phyloP scores from a whole-genome alignment of 441 rosid species.

The Euphorbia schlechtendalii region DNA sequence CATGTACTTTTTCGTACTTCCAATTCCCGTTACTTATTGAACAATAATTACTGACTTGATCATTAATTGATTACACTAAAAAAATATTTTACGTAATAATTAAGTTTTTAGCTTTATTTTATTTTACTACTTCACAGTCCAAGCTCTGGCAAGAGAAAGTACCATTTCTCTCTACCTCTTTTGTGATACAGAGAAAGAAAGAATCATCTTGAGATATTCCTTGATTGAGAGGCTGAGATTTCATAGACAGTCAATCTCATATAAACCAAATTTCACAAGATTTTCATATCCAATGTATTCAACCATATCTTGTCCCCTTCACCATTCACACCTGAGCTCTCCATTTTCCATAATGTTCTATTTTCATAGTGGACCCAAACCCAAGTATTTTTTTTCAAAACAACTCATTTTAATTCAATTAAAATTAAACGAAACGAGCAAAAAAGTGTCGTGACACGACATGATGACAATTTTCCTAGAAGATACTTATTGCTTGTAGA shows the following conservation, averaged over 20 bases:
- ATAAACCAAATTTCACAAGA: not conserved
- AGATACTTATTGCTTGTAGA: slow-evolving; percentile 13
- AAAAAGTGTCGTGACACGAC: not conserved
- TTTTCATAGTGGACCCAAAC: slow-evolving; percentile 4
- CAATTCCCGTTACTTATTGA: too few relatives aligned
- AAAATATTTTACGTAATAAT: too few relatives aligned
- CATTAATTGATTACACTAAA: too few relatives aligned
- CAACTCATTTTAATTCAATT: not conserved
- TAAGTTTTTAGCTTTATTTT: slow-evolving; percentile 3
- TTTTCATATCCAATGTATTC: not conserved
- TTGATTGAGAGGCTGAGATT: not conserved
- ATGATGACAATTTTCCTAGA: not conserved
- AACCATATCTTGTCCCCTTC: not conserved
- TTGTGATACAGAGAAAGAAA: too few relatives aligned
- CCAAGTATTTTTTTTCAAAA: too few relatives aligned
- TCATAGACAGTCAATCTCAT: not conserved
- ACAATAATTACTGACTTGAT: too few relatives aligned
- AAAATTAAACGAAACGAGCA: not conserved
- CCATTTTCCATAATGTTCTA: not conserved
- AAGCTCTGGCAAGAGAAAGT: not conserved
- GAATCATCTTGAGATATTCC: not conserved
- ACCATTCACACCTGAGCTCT: not conserved
- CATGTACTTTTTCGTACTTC: too few relatives aligned
- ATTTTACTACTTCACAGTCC: slow-evolving; percentile 19
- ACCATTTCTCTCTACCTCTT: too few relatives aligned